Percentiles rank a stretch among this genome's conserved stretches.
These are phyloP conservation scores for Wickerhamiella kurtzmanii DNA, from an alignment of 805 yeast genomes.

Conservation along the genomic window DNA sequence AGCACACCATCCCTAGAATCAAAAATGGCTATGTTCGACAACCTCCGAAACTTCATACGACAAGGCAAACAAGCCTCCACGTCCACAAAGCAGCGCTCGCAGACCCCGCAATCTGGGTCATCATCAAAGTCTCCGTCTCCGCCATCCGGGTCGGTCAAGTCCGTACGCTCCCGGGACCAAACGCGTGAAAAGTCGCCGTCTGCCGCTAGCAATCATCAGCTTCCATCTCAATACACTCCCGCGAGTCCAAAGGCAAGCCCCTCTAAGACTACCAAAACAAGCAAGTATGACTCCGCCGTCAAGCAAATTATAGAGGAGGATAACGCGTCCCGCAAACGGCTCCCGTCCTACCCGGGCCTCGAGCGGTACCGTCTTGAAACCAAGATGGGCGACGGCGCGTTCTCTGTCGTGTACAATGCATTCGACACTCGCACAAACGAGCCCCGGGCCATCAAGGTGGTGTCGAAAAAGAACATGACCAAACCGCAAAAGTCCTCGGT, in stretches of 20 bases:
- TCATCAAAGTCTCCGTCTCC: background rate
- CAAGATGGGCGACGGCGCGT: slow-evolving; percentile 61
- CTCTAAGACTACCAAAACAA: too few relatives aligned
- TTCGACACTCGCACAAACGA: slow-evolving; percentile 32
- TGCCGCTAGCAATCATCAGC: background rate
- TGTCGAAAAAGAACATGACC: slow-evolving; percentile 42
- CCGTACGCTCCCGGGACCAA: slow-evolving; percentile 4
- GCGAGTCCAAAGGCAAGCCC: too few relatives aligned
- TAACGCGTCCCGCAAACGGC: slow-evolving; percentile 19
- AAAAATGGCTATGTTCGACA: slow-evolving; percentile 27
- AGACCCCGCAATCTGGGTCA: background rate
- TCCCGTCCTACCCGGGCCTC: slow-evolving; percentile 30
- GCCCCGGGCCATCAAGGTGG: slow-evolving; percentile 62
- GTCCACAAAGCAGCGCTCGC: slow-evolving; percentile 21
- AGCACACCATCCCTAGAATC: background rate
- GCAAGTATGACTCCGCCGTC: slow-evolving; percentile 27
- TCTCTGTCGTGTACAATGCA: slow-evolving; percentile 73
- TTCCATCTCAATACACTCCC: slow-evolving; percentile 1
- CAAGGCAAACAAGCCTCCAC: slow-evolving; percentile 55
- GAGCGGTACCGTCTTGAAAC: slow-evolving; percentile 27
- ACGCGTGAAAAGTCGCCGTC: slow-evolving; percentile 1
- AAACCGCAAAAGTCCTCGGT: slow-evolving; percentile 29
- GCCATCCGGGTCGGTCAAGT: slow-evolving; percentile 2
- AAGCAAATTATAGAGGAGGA: slow-evolving; percentile 31
- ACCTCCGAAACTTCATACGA: slow-evolving; percentile 46